Evolutionary conservation across 257 asterid genomes (phyloP).

Genomic region (Solanum sitiens): DNA sequence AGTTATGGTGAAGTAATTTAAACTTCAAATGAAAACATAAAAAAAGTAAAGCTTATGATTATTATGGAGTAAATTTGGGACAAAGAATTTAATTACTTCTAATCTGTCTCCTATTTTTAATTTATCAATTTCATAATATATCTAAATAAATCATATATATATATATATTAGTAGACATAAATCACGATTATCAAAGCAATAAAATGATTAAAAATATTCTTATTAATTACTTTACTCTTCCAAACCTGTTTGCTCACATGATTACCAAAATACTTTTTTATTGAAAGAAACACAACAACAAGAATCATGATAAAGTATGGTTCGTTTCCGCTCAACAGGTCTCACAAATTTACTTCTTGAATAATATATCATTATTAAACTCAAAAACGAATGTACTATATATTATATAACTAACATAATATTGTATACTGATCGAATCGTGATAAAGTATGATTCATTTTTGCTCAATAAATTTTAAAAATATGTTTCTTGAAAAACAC

Average conservation of each 20-base stretch:
- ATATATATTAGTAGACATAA: background rate
- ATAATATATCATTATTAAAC: no score
- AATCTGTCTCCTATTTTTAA: background rate
- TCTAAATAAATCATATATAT: background rate
- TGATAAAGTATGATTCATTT: background rate
- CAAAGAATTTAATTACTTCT: background rate
- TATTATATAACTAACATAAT: no score
- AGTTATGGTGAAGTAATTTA: background rate
- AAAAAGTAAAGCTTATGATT: background rate
- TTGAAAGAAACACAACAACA: background rate
- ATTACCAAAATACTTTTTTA: background rate
- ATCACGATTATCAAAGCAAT: background rate
- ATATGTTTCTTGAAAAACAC: background rate
- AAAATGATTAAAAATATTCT: background rate
- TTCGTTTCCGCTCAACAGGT: no score
- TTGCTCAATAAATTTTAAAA: background rate
- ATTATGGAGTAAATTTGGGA: background rate
- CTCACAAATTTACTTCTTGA: no score
- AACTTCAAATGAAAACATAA: background rate
- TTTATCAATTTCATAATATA: background rate
- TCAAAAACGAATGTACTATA: rapidly evolving
- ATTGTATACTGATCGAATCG: background rate
- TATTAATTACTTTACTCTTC: background rate
- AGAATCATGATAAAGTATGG: background rate
- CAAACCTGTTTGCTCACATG: background rate